phyloP scores from a whole-genome alignment of 139 green algal genomes.

The Tetraselmis striata region DNA sequence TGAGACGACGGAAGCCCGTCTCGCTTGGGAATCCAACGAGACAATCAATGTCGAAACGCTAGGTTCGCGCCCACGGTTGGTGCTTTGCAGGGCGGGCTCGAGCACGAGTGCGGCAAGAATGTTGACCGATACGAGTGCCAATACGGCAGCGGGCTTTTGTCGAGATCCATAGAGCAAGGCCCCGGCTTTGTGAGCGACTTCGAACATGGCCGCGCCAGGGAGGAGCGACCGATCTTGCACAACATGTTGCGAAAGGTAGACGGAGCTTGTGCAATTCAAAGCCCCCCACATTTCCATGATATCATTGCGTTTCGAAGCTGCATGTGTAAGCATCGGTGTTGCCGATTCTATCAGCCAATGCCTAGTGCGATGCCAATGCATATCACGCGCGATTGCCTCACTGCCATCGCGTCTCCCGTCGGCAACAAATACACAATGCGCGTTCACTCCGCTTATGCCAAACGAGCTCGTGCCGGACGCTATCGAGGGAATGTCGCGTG shows the following conservation, averaged over 20 bases:
- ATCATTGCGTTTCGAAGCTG: too few relatives aligned
- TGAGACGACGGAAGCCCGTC: background rate
- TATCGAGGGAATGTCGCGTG: too few relatives aligned
- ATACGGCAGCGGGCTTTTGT: background rate
- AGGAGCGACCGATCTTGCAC: constrained; percentile 15
- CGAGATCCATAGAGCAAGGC: background rate
- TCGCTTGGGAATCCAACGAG: background rate
- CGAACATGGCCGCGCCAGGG: constrained; percentile 23
- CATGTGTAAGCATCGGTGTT: too few relatives aligned
- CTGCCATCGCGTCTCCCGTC: too few relatives aligned
- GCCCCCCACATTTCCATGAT: too few relatives aligned
- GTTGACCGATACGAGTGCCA: background rate
- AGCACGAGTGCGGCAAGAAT: background rate
- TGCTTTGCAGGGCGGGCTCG: background rate
- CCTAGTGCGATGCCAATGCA: too few relatives aligned
- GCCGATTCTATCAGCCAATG: too few relatives aligned
- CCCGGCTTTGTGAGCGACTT: background rate
- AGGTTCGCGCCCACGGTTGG: background rate
- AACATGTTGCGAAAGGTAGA: too few relatives aligned
- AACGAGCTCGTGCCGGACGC: constrained; percentile 73
- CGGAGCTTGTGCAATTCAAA: too few relatives aligned
- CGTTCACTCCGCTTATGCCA: constrained; percentile 81
- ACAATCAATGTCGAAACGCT: background rate
- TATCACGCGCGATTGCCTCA: too few relatives aligned
- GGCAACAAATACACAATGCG: constrained; percentile 48